These are phyloP conservation scores for Lactarius sp. DNA, from an alignment of 768 basidiomycete species.

Conservation along the genomic window DNA sequence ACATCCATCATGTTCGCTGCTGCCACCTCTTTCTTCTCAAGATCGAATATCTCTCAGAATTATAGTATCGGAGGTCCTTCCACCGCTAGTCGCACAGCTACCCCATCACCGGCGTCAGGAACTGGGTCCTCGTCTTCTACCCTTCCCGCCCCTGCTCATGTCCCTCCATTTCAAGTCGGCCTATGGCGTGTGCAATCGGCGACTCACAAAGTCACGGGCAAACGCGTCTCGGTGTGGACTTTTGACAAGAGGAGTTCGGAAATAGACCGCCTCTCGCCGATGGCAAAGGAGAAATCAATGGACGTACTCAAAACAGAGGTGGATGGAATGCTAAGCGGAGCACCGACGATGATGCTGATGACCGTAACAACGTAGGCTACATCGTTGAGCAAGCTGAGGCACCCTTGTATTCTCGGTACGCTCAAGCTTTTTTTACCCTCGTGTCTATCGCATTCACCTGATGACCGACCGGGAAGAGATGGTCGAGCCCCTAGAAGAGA, in stretches of 20 bases:
- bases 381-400: constrained; percentile 77
- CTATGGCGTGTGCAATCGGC: constrained; percentile 88
- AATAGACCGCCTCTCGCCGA: constrained; percentile 59
- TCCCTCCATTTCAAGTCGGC: constrained; percentile 65
- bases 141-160: constrained; percentile 37
- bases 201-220: constrained; percentile 82
- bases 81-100: constrained; percentile 33
- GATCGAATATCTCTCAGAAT: constrained; percentile 75
- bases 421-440: constrained; percentile 11
- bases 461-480: constrained; percentile 55
- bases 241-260: constrained; percentile 80
- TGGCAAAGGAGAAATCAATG: constrained; percentile 66
- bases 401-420: constrained; percentile 87
- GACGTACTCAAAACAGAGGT: constrained; percentile 93
- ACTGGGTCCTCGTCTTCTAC: constrained; percentile 33
- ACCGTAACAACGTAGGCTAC: constrained; percentile 51
- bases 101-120: constrained; percentile 35
- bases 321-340: constrained; percentile 23
- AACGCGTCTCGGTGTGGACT: constrained; percentile 89
- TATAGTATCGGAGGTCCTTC: constrained; percentile 55
- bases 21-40: constrained; percentile 76
- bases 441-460: constrained; percentile 19
- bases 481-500: constrained; percentile 96
- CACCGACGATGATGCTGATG: neutral
- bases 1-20: constrained; percentile 55